Evolutionary conservation across 805 yeast species (phyloP), one percentile per base, ranked within the genome.

Genomic region (Metschnikowia rubicola): DNA sequence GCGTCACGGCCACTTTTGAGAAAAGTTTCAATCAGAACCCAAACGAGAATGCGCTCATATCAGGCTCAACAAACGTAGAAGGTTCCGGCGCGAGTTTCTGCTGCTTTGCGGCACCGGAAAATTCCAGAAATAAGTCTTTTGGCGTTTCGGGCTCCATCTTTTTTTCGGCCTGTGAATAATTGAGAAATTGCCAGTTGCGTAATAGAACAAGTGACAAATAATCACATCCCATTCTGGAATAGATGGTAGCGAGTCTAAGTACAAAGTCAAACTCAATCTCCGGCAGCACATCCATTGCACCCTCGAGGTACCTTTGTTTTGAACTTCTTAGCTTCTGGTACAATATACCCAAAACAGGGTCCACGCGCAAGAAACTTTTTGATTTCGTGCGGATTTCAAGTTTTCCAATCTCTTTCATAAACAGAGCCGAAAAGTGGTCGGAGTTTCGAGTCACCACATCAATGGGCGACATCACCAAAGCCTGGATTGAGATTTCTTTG

Each of bases 221-320:
- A 57, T 91, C 96, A 66, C 98, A 91, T 0, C 98, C 98, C 96
- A 91, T 88, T 47, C 95, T 73, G 12, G 80, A 74, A 58, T 89
- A 87, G 51, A 89, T 84, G 33, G 76, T 69, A 8, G 86, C 75
- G 8, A 84, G 84, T 52, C 82, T 79, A 10, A 79, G 58, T 12
- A 90, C 75, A 57, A 84, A 83, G 4, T 74, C 70, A 46, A 78
- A 80, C 57, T 92, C 97, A 36, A 65, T 65, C 3, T 51, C 48
- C 1, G 73, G 67, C 29, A 65, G 66, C 9, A 80, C 63, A 8
- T 73, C 70, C 5, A 73, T 56, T 0, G 83, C 72, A 2, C 83
- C 86, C 46, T 71, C 61, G 38, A 77, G 70, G 46, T 81, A 79
- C 35, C 70, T 73, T 35, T 72, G 53, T 43, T 77, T 77, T 41